These are phyloP conservation scores for Phytophthora ramorum DNA, from an alignment of 352 stramenopile genomes.

Conservation along the genomic window DNA sequence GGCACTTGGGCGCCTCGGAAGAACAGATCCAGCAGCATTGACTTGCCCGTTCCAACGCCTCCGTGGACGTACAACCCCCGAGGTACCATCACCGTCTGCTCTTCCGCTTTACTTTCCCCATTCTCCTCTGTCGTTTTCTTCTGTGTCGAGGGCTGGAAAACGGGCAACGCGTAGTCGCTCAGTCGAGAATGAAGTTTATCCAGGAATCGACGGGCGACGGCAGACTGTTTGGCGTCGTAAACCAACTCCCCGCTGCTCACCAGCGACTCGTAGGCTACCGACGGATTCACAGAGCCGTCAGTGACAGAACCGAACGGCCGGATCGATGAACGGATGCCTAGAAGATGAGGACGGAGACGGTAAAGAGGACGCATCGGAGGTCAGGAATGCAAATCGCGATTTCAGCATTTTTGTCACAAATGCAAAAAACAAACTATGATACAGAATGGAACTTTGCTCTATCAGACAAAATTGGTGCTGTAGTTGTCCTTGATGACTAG, in stretches of 20 bases:
- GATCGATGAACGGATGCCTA: conserved; percentile 2
- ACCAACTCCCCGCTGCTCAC: conserved; percentile 33
- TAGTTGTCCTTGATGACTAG: conserved; percentile 29
- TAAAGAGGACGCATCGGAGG: conserved; percentile 13
- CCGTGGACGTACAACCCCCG: conserved; percentile 96
- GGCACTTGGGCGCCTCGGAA: conserved; percentile 64
- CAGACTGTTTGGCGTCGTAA: conserved; percentile 41
- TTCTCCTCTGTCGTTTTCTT: not conserved
- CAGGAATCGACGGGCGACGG: conserved; percentile 47
- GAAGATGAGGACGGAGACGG: conserved; percentile 14
- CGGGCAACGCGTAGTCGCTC: conserved; percentile 57
- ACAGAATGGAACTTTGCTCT: not conserved
- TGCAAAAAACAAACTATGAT: not conserved
- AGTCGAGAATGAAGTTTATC: conserved; percentile 72
- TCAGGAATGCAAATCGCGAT: not conserved
- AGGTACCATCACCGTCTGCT: conserved; percentile 55
- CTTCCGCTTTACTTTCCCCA: not conserved
- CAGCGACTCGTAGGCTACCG: conserved; percentile 38
- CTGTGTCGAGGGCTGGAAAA: conserved; percentile 15
- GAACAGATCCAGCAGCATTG: conserved; percentile 97
- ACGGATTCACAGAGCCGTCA: conserved; percentile 31
- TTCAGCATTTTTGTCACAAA: not conserved
- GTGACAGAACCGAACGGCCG: conserved; percentile 15
- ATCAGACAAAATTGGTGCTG: conserved; percentile 40
- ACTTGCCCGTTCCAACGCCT: conserved; percentile 96